Evolutionary conservation across 2,329 filamentous ascomycete species (phyloP), one percentile per base, ranked within the genome.

Genomic region (Colletotrichum phormii): DNA sequence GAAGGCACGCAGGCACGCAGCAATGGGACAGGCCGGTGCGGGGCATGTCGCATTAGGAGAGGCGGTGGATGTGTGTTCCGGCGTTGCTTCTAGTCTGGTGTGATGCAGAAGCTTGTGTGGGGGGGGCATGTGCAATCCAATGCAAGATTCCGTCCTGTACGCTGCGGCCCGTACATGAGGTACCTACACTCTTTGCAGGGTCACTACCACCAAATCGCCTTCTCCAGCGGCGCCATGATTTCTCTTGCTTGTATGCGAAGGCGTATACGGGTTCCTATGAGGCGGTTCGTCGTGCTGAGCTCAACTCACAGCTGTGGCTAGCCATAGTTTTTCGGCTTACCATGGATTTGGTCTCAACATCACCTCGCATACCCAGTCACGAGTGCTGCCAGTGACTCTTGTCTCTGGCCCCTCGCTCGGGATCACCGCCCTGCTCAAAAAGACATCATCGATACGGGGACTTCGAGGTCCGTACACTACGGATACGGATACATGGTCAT

Each of bases 61-160:
- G 61, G 35, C 58, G 35, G 57, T 72, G 49, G 57, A 62, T 33
- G 22, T 61, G 68, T 67, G 35, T 71, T 58, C 22, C 51, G 49
- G 53, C 62, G 69, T 60, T 55, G 37, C 67, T 22, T 61, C 64
- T 60, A 55, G 26, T 37, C 24, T 29, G 60, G 42, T 37, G 54
- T 55, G 51, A 51, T 53, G 59, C 59, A 68, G 64, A 71, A 73
- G 71, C 67, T 65, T 46, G 60, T 57, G 66, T 64, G 67, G 59
- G 64, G 67, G 71, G 66, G 67, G 46, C 46, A 61, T 73, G 71
- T 65, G 51, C 60, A 65, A 42, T 51, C 49, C 67, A 71, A 73
- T 66, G 71, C 71, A 71, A 73, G 71, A 71, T 73, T 73, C 71
- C 71, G 71, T 66, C 55, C 71, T 70, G 71, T 61, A 66, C 71